Conservation (phyloP, 139 green algal genomes). For the Chlamydomonas sphaeroides region DNA sequence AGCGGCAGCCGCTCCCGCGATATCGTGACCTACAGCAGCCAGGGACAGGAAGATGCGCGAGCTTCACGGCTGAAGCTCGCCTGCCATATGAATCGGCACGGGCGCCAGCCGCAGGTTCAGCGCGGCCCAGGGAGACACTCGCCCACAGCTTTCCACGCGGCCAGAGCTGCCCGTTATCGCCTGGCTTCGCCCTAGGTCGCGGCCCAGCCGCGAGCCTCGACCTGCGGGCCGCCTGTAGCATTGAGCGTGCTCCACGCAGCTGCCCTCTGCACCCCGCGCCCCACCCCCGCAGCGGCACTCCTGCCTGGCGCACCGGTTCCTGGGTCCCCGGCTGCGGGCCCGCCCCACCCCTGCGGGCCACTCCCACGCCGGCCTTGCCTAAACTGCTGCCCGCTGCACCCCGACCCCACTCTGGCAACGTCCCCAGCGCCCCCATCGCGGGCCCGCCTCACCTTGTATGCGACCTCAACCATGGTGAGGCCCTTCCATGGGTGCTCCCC, state of each 20-base stretch:
- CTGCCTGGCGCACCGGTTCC: neutral
- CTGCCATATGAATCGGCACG: neutral
- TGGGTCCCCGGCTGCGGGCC: neutral
- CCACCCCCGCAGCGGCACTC: no score
- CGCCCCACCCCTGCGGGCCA: neutral
- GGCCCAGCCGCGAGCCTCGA: no score
- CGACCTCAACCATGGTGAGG: constrained; percentile 17
- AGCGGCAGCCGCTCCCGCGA: neutral
- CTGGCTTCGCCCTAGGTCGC: no score
- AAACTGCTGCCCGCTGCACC: no score
- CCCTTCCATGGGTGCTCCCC: constrained; percentile 26
- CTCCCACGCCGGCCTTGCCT: neutral
- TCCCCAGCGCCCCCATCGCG: no score
- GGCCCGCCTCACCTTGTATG: no score
- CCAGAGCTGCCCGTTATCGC: no score
- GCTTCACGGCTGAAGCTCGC: neutral
- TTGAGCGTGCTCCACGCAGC: no score
- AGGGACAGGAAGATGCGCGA: neutral
- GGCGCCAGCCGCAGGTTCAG: neutral
- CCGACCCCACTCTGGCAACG: no score
- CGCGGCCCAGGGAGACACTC: neutral
- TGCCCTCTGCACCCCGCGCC: no score
- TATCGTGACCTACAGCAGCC: neutral
- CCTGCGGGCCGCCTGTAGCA: no score
- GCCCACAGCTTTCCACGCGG: no score